These are phyloP conservation scores for Erigeron canadensis DNA, from an alignment of 129 eudicot species.

Conservation along the genomic window DNA sequence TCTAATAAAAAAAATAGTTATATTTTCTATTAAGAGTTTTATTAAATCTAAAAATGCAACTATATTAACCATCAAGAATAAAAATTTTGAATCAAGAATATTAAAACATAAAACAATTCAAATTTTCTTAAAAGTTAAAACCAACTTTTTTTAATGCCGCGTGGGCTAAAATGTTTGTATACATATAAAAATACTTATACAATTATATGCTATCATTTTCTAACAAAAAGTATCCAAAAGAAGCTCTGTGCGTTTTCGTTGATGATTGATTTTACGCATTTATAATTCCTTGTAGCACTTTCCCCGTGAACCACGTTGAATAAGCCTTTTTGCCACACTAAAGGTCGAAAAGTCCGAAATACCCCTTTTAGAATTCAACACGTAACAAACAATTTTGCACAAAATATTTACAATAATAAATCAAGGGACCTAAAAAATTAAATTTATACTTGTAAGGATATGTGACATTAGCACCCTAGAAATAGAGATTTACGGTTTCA, in stretches of 20 bases:
- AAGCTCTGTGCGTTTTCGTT: constrained; percentile 15
- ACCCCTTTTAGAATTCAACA: constrained; percentile 23
- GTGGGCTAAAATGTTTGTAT: too few species aligned
- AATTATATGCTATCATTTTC: constrained; percentile 1
- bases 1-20: too few species aligned
- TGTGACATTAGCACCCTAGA: neutral
- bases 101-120: too few species aligned
- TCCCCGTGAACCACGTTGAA: constrained; percentile 26
- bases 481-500: neutral
- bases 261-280: constrained; percentile 17
- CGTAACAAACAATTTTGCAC: neutral
- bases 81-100: too few species aligned
- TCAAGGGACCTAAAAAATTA: too few species aligned
- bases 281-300: neutral
- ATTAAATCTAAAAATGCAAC: too few species aligned
- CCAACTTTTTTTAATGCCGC: too few species aligned
- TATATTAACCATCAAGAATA: too few species aligned
- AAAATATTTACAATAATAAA: neutral
- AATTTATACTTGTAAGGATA: too few species aligned
- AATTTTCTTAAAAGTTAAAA: too few species aligned
- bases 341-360: constrained; percentile 18
- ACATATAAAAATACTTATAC: too few species aligned
- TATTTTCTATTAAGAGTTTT: too few species aligned
- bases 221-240: constrained; percentile 4
- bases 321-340: neutral